Evolutionary conservation across 2,329 filamentous ascomycete genomes (phyloP).

Genomic region (Graphilbum fragrans): DNA sequence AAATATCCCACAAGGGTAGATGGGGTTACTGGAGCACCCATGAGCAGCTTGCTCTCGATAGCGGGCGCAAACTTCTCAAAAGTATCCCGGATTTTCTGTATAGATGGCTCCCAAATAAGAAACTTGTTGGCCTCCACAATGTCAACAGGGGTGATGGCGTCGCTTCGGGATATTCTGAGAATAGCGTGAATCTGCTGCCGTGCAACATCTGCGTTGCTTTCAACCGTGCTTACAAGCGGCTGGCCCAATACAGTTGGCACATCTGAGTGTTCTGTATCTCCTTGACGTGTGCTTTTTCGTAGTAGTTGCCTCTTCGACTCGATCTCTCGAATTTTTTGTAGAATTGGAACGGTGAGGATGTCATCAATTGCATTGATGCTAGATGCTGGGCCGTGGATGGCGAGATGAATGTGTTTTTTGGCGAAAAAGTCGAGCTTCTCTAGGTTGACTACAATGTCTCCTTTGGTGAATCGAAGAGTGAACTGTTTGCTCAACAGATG

Average conservation of each 20-base stretch:
- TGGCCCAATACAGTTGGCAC: constrained; percentile 1
- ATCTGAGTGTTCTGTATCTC: neutral
- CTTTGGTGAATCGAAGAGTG: constrained; percentile 77
- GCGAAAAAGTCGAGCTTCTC: constrained; percentile 76
- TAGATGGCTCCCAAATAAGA: constrained; percentile 15
- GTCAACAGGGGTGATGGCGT: constrained; percentile 2
- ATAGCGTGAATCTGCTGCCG: constrained; percentile 5
- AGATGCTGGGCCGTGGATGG: constrained; percentile 7
- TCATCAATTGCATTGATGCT: constrained; percentile 6
- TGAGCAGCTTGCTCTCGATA: neutral
- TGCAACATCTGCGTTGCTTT: neutral
- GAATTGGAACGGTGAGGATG: constrained; percentile 12
- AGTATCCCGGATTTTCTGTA: constrained; percentile 1
- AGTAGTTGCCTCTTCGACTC: constrained; percentile 3
- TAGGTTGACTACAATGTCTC: constrained; percentile 72
- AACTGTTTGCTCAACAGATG: constrained; percentile 40
- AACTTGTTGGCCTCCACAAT: constrained; percentile 12
- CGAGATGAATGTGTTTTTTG: constrained; percentile 14
- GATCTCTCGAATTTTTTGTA: constrained; percentile 7
- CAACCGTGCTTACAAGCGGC: neutral
- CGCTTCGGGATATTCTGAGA: constrained; percentile 10
- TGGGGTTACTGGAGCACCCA: too few species aligned
- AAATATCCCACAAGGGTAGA: too few species aligned
- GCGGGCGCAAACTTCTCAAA: constrained; percentile 1
- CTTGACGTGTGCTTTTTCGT: neutral